Evolutionary conservation across 805 yeast species (phyloP), one percentile per base, ranked within the genome.

Genomic region (Sugiyamaella smithiae): DNA sequence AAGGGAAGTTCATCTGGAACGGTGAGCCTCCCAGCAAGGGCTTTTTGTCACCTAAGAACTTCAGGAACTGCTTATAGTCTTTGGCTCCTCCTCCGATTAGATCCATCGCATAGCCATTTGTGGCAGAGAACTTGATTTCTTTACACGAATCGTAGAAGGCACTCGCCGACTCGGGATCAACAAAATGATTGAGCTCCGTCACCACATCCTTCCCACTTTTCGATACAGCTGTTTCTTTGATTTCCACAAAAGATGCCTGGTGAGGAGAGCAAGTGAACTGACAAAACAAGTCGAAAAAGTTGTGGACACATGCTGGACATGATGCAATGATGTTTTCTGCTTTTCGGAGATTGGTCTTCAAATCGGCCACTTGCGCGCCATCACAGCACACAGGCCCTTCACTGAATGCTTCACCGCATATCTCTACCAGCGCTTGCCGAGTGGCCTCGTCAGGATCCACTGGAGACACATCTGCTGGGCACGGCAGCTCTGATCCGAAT

Each of bases 71-170:
- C 26, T 71, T 58, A 64, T 80, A 86, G 57, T 82, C 78, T 47
- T 73, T 76, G 1, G 98, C 97, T 1, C 98, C 98, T n/a, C 99
- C 99, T 5, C 99, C 99, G 36, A 91, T 83, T 35, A 91, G 73
- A 63, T 91, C 98, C 97, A 91, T 89, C 7, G 97, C 98, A 59
- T 77, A 87, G 1, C 97, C 97, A 66, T 90, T 91, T 2, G 97
- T 89, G 5, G 97, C 96, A 2, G 91, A 81, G 65, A 93, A 90
- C 67, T 91, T 89, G 63, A 91, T 84, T 54, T 83, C 81, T 57
- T 85, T 85, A 69, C 99, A 91, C 1, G 96, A 87, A 49, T 89
- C 85, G 62, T 71, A 91, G 59, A 91, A 80, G 1, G 60, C 70
- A 0, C 72, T 59, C 0, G 96, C 96, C 71, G 80, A 79, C 1